These are phyloP conservation scores for Voacanga thouarsii DNA, from an alignment of 257 asterid species.

Conservation along the genomic window DNA sequence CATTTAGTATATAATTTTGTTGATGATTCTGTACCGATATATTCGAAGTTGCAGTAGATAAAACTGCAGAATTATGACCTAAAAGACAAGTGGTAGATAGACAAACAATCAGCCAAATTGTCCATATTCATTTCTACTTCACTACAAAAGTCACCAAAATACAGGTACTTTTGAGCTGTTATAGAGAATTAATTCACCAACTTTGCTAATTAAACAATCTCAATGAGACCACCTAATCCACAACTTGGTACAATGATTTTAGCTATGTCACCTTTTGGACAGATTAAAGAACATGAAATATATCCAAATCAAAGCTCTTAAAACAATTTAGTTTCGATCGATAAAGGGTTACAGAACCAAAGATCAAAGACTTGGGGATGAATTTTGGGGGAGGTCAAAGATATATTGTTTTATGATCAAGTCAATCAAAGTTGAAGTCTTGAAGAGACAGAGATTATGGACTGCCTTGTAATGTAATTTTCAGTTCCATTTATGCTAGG, in stretches of 20 bases:
- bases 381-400: background rate
- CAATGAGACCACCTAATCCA: conserved; percentile 33
- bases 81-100: conserved; percentile 4
- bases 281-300: background rate
- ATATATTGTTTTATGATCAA: background rate
- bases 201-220: conserved; percentile 22
- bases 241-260: conserved; percentile 23
- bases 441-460: background rate
- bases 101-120: conserved; percentile 8
- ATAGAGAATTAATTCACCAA: conserved; percentile 36
- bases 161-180: background rate
- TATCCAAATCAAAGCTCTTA: background rate
- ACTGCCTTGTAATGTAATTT: background rate
- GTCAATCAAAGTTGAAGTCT: conserved; percentile 1
- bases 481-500: background rate
- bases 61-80: conserved; percentile 10
- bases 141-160: conserved; percentile 18
- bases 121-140: conserved; percentile 17
- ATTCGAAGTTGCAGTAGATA: conserved; percentile 1
- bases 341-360: background rate
- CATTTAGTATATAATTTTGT: background rate
- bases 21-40: conserved; percentile 2
- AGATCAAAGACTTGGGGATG: background rate
- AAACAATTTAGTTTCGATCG: background rate
- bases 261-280: background rate